Evolutionary conservation across 2,329 filamentous ascomycete genomes (phyloP), one percentile per base, ranked within the genome.

Genomic region (Diaporthe caulivora): DNA sequence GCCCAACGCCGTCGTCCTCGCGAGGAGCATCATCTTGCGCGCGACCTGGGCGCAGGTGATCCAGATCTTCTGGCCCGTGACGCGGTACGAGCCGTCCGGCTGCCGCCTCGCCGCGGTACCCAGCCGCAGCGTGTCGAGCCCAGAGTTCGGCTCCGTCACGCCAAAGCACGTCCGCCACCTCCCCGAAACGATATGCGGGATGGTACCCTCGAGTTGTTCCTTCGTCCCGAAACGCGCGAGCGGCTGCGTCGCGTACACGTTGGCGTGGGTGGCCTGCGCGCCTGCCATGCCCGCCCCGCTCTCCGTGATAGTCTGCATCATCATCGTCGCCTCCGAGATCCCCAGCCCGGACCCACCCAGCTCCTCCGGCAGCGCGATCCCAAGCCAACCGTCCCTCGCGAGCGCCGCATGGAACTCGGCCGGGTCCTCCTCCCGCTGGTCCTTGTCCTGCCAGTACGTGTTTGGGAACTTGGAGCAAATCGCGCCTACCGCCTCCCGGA

Each of bases 1-100:
- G 67, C 94, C 92, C 0, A 92, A 77, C 0, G 92, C 89, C 0
- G 91, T 94, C 0, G 94, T 97, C 1, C 94, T 89, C 0, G 94
- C 94, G 0, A 97, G 87, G 0, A 97, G 86, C 5, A 97, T 92
- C 94, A 97, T 97, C 78, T 94, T 94, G 5, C 88, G 87, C 0
- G 94, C 94, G 0, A 96, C 92, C 80, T 97, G 94, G 0, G 94
- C 94, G 70, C 91, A 95, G 0, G 94, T 94, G 71, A 97, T 97
- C 94, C 94, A 97, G 71, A 96, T 95, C 84, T 97, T 97, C 80
- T 96, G 93, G 0, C 94, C 94, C 0, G 90, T 90, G 15, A 97
- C 87, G 1, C 83, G 85, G 80, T 95, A 97, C 5, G 85, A 87
- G 18, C 89, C 89, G 26, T 90, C 88, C 3, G 75, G 71, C 49